Percentiles rank a stretch among this genome's conserved stretches.
Conservation (phyloP, 2,329 filamentous ascomycete genomes). For the Monascus ruber region DNA sequence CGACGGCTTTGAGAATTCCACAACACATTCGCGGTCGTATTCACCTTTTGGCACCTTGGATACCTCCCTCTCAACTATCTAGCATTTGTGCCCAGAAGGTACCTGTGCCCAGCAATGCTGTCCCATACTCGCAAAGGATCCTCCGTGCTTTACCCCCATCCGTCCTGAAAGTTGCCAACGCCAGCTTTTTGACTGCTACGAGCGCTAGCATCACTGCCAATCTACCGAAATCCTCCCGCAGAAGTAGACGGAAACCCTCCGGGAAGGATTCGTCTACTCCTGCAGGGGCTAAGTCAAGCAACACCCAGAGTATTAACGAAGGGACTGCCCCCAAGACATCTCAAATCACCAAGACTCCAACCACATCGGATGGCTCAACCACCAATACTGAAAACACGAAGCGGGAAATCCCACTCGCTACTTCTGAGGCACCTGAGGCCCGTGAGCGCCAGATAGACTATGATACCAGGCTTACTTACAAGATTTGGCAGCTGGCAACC, state of each 20-base stretch:
- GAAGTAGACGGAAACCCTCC: constrained; percentile 47
- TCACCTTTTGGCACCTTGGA: constrained; percentile 82
- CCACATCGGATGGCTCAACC: constrained; percentile 7
- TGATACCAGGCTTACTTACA: constrained; percentile 75
- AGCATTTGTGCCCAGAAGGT: constrained; percentile 63
- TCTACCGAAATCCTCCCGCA: constrained; percentile 54
- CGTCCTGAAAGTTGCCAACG: constrained; percentile 86
- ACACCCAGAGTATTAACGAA: constrained; percentile 7
- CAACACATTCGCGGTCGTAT: constrained; percentile 91
- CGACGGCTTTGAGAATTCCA: constrained; percentile 88
- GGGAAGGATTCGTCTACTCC: constrained; percentile 26
- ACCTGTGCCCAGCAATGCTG: constrained; percentile 67
- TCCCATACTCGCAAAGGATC: constrained; percentile 85
- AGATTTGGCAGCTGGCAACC: constrained; percentile 89
- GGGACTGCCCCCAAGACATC: constrained; percentile 8
- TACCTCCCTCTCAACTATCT: constrained; percentile 86
- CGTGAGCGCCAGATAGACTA: constrained; percentile 43
- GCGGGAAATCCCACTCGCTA: constrained; percentile 8
- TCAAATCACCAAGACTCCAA: constrained; percentile 8
- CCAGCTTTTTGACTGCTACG: constrained; percentile 85
- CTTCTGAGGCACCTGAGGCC: constrained; percentile 14
- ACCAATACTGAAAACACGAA: constrained; percentile 5
- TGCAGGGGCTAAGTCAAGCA: constrained; percentile 45
- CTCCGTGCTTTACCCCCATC: constrained; percentile 81
- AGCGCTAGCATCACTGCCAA: constrained; percentile 75